Evolutionary conservation across 768 basidiomycete genomes (phyloP).

Genomic region (Panaeolus papilionaceus): DNA sequence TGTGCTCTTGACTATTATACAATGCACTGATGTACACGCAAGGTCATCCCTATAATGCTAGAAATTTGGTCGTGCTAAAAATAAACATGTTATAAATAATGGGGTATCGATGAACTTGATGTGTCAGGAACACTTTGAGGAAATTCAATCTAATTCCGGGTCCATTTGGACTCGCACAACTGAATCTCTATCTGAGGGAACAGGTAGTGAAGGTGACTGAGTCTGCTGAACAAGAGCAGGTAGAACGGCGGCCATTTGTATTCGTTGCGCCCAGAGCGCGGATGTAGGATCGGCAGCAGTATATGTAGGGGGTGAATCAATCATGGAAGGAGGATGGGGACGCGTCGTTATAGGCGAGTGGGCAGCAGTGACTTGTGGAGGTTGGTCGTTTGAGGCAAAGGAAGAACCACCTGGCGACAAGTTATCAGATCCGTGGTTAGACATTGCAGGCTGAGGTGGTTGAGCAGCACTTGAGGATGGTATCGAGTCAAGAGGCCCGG

Average conservation of each 20-base stretch:
- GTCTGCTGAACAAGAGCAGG: not conserved
- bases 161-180: not conserved
- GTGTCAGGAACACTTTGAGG: no score
- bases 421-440: not conserved
- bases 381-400: not conserved
- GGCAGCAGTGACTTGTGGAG: not conserved
- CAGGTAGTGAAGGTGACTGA: not conserved
- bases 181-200: not conserved
- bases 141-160: conserved; percentile 1
- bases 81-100: no score
- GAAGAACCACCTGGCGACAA: not conserved
- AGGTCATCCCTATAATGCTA: no score
- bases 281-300: conserved; percentile 5
- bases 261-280: not conserved
- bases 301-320: not conserved
- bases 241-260: not conserved
- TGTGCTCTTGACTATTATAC: no score
- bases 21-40: no score
- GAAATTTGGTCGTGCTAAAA: no score
- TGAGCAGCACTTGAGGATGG: not conserved
- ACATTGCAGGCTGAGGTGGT: not conserved
- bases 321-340: not conserved
- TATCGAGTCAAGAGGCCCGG: not conserved
- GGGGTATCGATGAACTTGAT: no score
- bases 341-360: not conserved